Conservation (phyloP, 2,329 filamentous ascomycete genomes). For the Biscogniauxia marginata region DNA sequence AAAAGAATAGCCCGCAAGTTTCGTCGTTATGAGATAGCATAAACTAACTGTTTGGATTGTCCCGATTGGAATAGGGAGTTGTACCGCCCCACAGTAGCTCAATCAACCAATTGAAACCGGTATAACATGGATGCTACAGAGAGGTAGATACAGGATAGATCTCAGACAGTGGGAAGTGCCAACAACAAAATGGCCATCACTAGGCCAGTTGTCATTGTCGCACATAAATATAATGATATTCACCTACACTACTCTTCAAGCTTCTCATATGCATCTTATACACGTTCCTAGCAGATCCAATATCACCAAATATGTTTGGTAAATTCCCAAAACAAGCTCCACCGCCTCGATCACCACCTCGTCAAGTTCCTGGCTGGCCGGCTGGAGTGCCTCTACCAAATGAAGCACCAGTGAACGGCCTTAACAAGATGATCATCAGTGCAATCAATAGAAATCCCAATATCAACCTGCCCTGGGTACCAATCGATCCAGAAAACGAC, state of each 20-base stretch:
- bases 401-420: neutral
- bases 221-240: too few relatives aligned
- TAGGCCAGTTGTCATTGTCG: too few relatives aligned
- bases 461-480: neutral
- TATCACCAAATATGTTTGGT: neutral
- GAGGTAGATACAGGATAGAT: too few relatives aligned
- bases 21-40: neutral
- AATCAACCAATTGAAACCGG: too few relatives aligned
- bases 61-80: too few relatives aligned
- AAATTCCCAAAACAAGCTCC: neutral
- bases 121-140: too few relatives aligned
- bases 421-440: neutral
- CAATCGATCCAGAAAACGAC: neutral
- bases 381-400: neutral
- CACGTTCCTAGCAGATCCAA: neutral
- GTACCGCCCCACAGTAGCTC: too few relatives aligned
- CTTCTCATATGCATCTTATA: neutral
- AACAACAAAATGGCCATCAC: too few relatives aligned
- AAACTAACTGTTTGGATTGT: too few relatives aligned
- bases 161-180: too few relatives aligned
- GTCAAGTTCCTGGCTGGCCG: neutral
- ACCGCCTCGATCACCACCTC: neutral
- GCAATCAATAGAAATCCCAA: neutral
- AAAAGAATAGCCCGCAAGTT: neutral
- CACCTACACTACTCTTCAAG: neutral